Evolutionary conservation across 2,329 filamentous ascomycete genomes (phyloP).

Genomic region (Verticillium nubilum): DNA sequence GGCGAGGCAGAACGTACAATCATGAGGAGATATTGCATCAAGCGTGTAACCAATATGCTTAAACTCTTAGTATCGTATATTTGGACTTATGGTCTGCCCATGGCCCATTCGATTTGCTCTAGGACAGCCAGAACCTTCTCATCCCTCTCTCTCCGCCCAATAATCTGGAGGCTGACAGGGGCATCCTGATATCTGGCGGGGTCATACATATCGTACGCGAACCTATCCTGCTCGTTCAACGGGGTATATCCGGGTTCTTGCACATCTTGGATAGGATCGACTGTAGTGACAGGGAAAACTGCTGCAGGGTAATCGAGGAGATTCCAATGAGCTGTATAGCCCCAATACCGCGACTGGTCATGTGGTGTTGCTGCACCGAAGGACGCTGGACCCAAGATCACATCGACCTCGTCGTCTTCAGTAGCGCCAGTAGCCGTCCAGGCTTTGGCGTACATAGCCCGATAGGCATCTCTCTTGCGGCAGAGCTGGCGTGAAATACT

Average conservation of each 20-base stretch:
- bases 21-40: no score
- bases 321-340: slow-evolving; percentile 64
- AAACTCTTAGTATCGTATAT: no score
- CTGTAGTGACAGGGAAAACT: slow-evolving; percentile 49
- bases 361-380: slow-evolving; percentile 34
- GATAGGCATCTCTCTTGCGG: slow-evolving; percentile 13
- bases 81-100: not conserved
- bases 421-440: slow-evolving; percentile 12
- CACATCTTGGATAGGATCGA: slow-evolving; percentile 9
- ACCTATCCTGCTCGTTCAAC: slow-evolving; percentile 30
- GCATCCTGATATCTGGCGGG: slow-evolving; percentile 40
- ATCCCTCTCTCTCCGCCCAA: slow-evolving; percentile 47
- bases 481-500: slow-evolving; percentile 9
- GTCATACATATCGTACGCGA: slow-evolving; percentile 22
- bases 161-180: slow-evolving; percentile 47
- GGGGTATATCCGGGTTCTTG: slow-evolving; percentile 7
- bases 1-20: no score
- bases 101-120: not conserved
- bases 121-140: slow-evolving; percentile 22
- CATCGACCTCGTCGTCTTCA: slow-evolving; percentile 30
- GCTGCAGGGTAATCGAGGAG: slow-evolving; percentile 60
- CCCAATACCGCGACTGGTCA: slow-evolving; percentile 44
- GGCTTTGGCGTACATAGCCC: slow-evolving; percentile 8
- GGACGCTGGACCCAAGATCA: slow-evolving; percentile 44
- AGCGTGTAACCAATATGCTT: no score